phyloP scores from a whole-genome alignment of 1,284 basidiomycete species.

The Leccinum pachyderme region DNA sequence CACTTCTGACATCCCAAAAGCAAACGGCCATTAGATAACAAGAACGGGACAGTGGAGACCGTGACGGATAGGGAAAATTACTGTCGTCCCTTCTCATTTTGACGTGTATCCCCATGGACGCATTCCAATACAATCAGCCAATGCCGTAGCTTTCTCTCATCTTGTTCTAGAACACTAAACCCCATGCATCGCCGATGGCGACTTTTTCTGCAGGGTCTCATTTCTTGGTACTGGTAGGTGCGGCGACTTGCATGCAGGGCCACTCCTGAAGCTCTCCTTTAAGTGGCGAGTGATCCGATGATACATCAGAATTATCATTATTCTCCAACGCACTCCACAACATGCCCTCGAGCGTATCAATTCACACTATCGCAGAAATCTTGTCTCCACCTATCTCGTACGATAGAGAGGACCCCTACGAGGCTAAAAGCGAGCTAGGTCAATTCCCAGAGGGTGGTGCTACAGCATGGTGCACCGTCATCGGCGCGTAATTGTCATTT shows the following conservation, averaged over 20 bases:
- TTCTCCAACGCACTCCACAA: background rate
- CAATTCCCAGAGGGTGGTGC: slow-evolving; percentile 31
- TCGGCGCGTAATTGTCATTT: slow-evolving; percentile 22
- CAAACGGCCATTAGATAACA: background rate
- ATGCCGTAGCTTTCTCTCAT: background rate
- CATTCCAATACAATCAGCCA: background rate
- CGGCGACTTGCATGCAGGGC: background rate
- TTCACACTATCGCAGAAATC: background rate
- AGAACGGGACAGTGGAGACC: background rate
- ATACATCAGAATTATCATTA: background rate
- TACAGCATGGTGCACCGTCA: slow-evolving; percentile 25
- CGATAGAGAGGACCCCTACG: background rate
- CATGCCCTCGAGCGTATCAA: slow-evolving; percentile 10
- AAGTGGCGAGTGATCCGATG: background rate
- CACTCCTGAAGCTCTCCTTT: background rate
- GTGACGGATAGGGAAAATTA: background rate
- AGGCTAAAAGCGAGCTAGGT: background rate
- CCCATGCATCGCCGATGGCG: background rate
- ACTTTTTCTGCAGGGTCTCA: background rate
- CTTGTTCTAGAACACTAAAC: background rate
- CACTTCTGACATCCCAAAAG: background rate
- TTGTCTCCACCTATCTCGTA: background rate
- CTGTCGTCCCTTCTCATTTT: background rate
- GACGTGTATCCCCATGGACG: background rate
- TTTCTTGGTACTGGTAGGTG: background rate